Conservation (phyloP, 192 early-diverging fungal genomes). For the Helicostylum pulchrum region DNA sequence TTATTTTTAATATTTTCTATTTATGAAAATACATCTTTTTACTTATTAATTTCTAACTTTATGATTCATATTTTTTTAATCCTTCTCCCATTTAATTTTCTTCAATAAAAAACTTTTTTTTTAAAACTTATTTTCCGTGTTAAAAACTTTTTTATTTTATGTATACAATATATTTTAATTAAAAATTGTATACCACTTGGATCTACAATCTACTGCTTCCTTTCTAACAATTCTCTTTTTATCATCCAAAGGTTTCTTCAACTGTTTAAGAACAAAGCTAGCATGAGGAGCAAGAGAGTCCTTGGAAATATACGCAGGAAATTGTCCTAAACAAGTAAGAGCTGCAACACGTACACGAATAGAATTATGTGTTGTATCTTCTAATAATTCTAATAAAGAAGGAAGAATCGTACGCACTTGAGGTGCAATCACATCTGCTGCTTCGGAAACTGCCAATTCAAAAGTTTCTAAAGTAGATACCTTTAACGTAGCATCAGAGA, state of each 20-base stretch:
- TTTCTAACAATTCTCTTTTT: conserved; percentile 81
- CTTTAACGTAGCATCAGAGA: conserved; percentile 64
- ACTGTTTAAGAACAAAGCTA: conserved; percentile 55
- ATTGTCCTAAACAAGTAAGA: conserved; percentile 61
- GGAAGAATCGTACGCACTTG: conserved; percentile 48
- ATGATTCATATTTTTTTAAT: no score
- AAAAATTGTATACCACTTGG: conserved; percentile 65
- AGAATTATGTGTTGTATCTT: conserved; percentile 29
- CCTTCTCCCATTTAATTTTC: not conserved
- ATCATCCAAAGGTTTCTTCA: conserved; percentile 76
- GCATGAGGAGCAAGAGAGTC: conserved; percentile 61
- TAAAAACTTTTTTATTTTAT: no score
- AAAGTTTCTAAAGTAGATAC: conserved; percentile 76
- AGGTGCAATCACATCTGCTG: conserved; percentile 59
- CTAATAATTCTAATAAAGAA: conserved; percentile 37
- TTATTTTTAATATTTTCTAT: not conserved
- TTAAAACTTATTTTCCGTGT: no score
- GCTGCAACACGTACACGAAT: conserved; percentile 70
- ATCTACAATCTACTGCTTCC: conserved; percentile 83
- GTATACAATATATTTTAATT: not conserved
- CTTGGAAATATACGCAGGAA: conserved; percentile 62
- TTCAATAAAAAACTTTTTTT: not conserved
- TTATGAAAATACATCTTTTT: not conserved
- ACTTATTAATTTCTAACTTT: not conserved
- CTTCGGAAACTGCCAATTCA: conserved; percentile 66